Percentiles rank a stretch among this genome's conserved stretches.
These are phyloP conservation scores for Cutaneotrichosporon cutaneum DNA, from an alignment of 1,284 basidiomycete genomes.

Conservation along the genomic window DNA sequence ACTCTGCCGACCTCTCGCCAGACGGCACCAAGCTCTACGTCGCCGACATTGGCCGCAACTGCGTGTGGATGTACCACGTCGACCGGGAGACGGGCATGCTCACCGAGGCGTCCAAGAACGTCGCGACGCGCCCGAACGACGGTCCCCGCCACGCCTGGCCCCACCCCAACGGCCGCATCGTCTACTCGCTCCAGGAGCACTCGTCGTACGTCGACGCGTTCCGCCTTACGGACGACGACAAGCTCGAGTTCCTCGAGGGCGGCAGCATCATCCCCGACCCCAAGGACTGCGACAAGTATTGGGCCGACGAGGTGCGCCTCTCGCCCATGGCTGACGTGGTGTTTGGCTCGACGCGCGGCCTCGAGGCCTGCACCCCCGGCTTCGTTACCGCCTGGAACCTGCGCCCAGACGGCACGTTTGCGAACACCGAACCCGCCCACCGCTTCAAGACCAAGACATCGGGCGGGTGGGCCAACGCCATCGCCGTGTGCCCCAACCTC, in stretches of 20 bases:
- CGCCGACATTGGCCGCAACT: slow-evolving; percentile 52
- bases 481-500: slow-evolving; percentile 43
- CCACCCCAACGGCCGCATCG: slow-evolving; percentile 49
- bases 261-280: slow-evolving; percentile 24
- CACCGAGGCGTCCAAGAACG: slow-evolving; percentile 42
- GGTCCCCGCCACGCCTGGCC: slow-evolving; percentile 53
- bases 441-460: slow-evolving; percentile 47
- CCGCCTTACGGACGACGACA: slow-evolving; percentile 18
- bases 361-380: slow-evolving; percentile 41
- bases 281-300: slow-evolving; percentile 24
- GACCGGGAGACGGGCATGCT: slow-evolving; percentile 34
- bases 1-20: slow-evolving; percentile 41
- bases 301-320: slow-evolving; percentile 52
- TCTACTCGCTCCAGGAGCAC: slow-evolving; percentile 47
- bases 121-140: slow-evolving; percentile 48
- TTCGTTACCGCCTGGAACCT: slow-evolving; percentile 49
- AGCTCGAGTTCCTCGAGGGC: slow-evolving; percentile 27
- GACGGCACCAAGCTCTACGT: slow-evolving; percentile 47
- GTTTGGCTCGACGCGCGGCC: slow-evolving; percentile 51
- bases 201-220: slow-evolving; percentile 28
- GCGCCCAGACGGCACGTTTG: slow-evolving; percentile 25
- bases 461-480: slow-evolving; percentile 55
- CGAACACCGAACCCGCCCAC: slow-evolving; percentile 17
- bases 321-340: slow-evolving; percentile 40
- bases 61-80: slow-evolving; percentile 51